phyloP scores from a whole-genome alignment of 805 yeast genomes.

The Sugiyamaella valdiviana region DNA sequence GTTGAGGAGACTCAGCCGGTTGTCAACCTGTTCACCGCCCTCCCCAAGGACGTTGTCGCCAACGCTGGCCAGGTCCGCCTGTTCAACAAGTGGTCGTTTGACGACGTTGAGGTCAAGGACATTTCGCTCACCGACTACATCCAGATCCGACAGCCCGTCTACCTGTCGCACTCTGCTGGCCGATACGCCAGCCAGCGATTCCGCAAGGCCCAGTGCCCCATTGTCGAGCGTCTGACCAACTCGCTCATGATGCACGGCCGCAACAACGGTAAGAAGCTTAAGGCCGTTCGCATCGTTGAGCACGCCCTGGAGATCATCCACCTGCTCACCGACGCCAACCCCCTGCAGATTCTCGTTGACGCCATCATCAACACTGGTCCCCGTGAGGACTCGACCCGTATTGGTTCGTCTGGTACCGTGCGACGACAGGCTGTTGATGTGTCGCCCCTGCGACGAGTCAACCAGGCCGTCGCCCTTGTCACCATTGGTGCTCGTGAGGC shows the following conservation, averaged over 20 bases:
- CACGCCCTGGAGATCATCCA: constrained; percentile 97
- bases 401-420: constrained; percentile 99
- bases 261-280: constrained; percentile 99
- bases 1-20: constrained; percentile 38
- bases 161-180: constrained; percentile 98
- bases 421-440: constrained; percentile 99
- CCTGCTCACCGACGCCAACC: constrained; percentile 98
- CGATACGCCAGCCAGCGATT: constrained; percentile 99
- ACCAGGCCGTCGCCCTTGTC: constrained; percentile 96
- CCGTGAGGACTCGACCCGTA: constrained; percentile 99
- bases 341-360: constrained; percentile 97
- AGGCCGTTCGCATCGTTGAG: constrained; percentile 99
- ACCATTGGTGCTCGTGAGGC: constrained; percentile 99
- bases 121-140: constrained; percentile 97
- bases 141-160: constrained; percentile 96
- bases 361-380: constrained; percentile 99
- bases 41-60: constrained; percentile 93
- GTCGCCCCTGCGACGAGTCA: constrained; percentile 99
- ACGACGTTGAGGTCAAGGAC: constrained; percentile 96
- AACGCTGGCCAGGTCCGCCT: constrained; percentile 95
- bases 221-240: constrained; percentile 98
- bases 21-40: constrained; percentile 86
- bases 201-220: constrained; percentile 99
- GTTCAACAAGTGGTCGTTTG: constrained; percentile 99
- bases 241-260: constrained; percentile 99